These are phyloP conservation scores for Amphichorda felina DNA, from an alignment of 2,329 filamentous ascomycete genomes.

Conservation along the genomic window DNA sequence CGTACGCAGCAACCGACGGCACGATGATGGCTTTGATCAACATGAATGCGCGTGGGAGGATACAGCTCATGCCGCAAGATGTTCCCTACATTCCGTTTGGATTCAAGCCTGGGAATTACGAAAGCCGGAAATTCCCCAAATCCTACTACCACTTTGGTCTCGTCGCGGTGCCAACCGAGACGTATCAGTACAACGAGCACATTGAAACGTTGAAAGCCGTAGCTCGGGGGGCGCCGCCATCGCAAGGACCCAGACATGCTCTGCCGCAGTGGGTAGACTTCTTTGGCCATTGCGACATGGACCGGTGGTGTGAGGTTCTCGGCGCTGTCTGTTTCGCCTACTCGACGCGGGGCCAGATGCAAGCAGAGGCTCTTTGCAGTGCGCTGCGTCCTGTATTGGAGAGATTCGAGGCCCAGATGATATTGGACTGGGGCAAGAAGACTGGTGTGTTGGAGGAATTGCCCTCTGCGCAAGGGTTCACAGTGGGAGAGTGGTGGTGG, in stretches of 20 bases:
- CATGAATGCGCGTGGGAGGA: constrained; percentile 45
- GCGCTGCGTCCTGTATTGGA: constrained; percentile 48
- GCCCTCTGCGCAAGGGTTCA: constrained; percentile 26
- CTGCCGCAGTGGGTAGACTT: constrained; percentile 66
- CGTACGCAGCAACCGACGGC: constrained; percentile 50
- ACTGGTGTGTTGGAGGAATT: constrained; percentile 37
- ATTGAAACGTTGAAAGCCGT: constrained; percentile 27
- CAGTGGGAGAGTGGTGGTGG: constrained; percentile 58
- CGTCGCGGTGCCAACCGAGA: constrained; percentile 48
- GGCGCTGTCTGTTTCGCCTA: constrained; percentile 50
- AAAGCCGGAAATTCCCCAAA: constrained; percentile 56
- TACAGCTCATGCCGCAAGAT: constrained; percentile 40
- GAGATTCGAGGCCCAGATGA: constrained; percentile 47
- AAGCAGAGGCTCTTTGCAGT: constrained; percentile 36
- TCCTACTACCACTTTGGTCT: constrained; percentile 53
- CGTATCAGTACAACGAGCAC: constrained; percentile 44
- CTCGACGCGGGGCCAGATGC: constrained; percentile 48
- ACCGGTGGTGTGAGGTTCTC: constrained; percentile 53
- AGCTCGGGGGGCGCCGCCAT: constrained; percentile 25
- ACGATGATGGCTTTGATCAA: constrained; percentile 56
- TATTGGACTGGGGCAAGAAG: constrained; percentile 45
- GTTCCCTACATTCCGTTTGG: constrained; percentile 56
- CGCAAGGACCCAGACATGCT: constrained; percentile 27
- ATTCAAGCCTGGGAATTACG: constrained; percentile 59
- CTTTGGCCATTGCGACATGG: constrained; percentile 43